A percentile compares a stretch with the other conserved stretches of the same genome.
Conservation (phyloP, 306 rosid genomes). For the Vicia villosa region DNA sequence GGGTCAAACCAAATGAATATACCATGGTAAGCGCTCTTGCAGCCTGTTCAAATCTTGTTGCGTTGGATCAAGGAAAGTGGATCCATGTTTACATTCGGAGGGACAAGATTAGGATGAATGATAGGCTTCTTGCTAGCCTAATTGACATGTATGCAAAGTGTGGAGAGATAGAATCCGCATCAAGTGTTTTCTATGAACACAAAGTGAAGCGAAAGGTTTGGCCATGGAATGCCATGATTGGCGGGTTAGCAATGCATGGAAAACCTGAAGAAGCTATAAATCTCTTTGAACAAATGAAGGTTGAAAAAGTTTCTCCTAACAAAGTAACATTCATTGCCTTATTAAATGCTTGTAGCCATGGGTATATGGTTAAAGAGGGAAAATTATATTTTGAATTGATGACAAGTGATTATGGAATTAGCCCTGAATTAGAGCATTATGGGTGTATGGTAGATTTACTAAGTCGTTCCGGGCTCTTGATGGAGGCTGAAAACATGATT, state of each 20-base stretch:
- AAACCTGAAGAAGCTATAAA: constrained; percentile 56
- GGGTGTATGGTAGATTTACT: constrained; percentile 81
- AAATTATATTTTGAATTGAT: constrained; percentile 53
- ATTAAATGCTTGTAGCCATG: constrained; percentile 76
- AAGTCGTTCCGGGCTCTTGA: constrained; percentile 60
- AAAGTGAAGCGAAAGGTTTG: constrained; percentile 50
- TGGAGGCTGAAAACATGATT: constrained; percentile 63
- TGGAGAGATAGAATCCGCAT: constrained; percentile 62
- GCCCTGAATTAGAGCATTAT: constrained; percentile 60
- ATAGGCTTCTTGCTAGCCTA: constrained; percentile 53
- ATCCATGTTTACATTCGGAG: constrained; percentile 64
- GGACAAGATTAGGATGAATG: constrained; percentile 55
- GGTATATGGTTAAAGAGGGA: constrained; percentile 64
- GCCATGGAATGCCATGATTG: constrained; percentile 82
- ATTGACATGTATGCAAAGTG: constrained; percentile 74
- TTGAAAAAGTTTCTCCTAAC: constrained; percentile 53
- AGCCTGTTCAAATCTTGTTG: constrained; percentile 71
- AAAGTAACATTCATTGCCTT: constrained; percentile 65
- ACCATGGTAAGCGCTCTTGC: constrained; percentile 66
- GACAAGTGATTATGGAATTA: constrained; percentile 52
- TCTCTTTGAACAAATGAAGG: constrained; percentile 59
- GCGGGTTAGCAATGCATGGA: constrained; percentile 79
- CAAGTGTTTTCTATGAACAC: constrained; percentile 46
- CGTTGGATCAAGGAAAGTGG: constrained; percentile 75
- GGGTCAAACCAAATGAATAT: constrained; percentile 62